Base-by-base conservation (phyloP, 306 rosid species). In the Malus fusca region DNA sequence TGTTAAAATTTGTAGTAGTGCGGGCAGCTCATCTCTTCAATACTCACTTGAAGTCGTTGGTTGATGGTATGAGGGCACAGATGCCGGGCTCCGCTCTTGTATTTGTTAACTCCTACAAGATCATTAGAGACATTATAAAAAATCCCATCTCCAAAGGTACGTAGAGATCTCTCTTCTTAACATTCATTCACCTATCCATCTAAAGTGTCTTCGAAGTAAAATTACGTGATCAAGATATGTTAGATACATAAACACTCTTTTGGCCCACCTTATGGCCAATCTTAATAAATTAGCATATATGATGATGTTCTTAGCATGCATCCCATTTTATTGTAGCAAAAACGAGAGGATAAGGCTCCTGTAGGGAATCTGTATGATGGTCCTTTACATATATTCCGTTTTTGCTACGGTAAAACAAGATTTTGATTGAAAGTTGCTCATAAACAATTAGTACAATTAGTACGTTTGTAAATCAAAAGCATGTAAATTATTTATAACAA, bases 21-120 rank as follows among this genome's bases (percentile, higher is more conserved):
- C n/a, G 65, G 10, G 90, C 88, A 19, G 86, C 83, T 53, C 84
- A 68, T 14, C 82, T 84, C 70, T 87, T 87, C 81, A 84, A 87
- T 40, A 3, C 67, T 58, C 69, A 62, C 42, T 70, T 84, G 81
- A 84, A 66, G 68, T 73, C 79, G 3, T 62, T 84, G 71, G 83
- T 79, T 60, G 84, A 87, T 83, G 42, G 0, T 3, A 35, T 79
- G 46, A 66, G 60, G 28, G 65, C 69, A 60, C 3, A 84, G 48
- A 71, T 84, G 74, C 81, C 86, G 0, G 77, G 66, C 31, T 84
- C 88, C 4, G 33, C 76, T 52, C 59, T 82, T 61, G 84, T 84
- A 40, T 81, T 60, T 64, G 81, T 87, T 43, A 84, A 87, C 71
- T 81, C 88, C 12, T 81, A 87, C 59, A 77, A 79, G 70, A 84